phyloP scores from a whole-genome alignment of 192 early-diverging fungal genomes.

The Backusella psychrophila region DNA sequence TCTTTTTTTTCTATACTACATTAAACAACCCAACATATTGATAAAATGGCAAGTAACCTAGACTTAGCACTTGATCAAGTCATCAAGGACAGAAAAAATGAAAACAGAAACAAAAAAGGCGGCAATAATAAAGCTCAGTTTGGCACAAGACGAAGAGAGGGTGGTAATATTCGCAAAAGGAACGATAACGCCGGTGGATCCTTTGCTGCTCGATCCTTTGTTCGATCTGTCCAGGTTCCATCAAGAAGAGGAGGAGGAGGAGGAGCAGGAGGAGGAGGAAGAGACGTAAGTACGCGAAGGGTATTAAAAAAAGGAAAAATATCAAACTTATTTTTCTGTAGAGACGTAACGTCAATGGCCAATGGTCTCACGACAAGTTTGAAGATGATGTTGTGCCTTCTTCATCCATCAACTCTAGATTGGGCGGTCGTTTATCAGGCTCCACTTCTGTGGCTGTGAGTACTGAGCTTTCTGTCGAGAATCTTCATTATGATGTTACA shows the following conservation, averaged over 20 bases:
- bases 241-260: background rate
- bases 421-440: background rate
- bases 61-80: constrained; percentile 25
- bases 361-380: constrained; percentile 48
- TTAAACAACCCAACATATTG: background rate
- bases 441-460: background rate
- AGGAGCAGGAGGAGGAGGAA: background rate
- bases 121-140: background rate
- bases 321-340: background rate
- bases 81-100: constrained; percentile 17
- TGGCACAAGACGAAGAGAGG: background rate
- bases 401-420: constrained; percentile 15
- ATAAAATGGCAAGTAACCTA: constrained; percentile 15
- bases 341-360: background rate
- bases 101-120: background rate
- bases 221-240: constrained; percentile 17
- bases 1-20: background rate
- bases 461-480: constrained; percentile 40
- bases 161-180: background rate
- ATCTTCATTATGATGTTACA: constrained; percentile 58
- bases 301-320: background rate
- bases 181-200: background rate
- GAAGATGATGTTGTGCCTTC: constrained; percentile 1
- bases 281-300: background rate
- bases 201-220: constrained; percentile 4